Percentiles rank a stretch among this genome's conserved stretches.
These are phyloP conservation scores for Steccherinum ochraceum DNA, from an alignment of 768 basidiomycete genomes.

Conservation along the genomic window DNA sequence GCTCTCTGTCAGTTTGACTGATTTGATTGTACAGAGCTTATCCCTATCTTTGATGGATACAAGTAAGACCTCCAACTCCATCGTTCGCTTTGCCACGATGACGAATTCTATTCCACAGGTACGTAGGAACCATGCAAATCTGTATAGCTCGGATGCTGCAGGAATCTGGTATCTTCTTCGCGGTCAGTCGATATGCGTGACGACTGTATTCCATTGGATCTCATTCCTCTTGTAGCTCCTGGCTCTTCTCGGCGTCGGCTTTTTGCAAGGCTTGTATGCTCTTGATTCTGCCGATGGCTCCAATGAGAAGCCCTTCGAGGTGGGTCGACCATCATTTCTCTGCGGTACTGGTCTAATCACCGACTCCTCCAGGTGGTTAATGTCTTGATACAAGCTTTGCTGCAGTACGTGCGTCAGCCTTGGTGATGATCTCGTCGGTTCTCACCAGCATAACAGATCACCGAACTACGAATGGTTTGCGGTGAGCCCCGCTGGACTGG, in stretches of 20 bases:
- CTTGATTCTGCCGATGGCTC: constrained; percentile 87
- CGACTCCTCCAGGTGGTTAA: constrained; percentile 49
- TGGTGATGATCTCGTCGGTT: neutral
- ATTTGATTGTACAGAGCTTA: constrained; percentile 46
- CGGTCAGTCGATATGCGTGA: constrained; percentile 53
- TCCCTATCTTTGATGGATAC: constrained; percentile 77
- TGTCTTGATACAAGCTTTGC: constrained; percentile 68
- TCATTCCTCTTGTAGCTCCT: constrained; percentile 48
- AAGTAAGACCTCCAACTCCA: too few species aligned
- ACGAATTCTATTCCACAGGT: too few species aligned
- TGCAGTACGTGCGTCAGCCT: constrained; percentile 71
- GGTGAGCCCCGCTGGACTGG: constrained; percentile 38
- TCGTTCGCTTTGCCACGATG: too few species aligned
- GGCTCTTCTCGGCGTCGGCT: constrained; percentile 78
- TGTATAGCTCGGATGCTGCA: constrained; percentile 90
- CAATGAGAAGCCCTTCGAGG: constrained; percentile 43
- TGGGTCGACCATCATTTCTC: constrained; percentile 22
- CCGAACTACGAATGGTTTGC: constrained; percentile 61
- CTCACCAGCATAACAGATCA: constrained; percentile 32
- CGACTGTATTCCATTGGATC: neutral
- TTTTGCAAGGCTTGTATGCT: constrained; percentile 82
- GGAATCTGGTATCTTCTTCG: constrained; percentile 89
- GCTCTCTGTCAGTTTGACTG: neutral
- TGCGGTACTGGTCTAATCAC: neutral
- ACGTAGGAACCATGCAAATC: constrained; percentile 91